Conservation (phyloP, 75 land plant species). For the Larix kaempferi region DNA sequence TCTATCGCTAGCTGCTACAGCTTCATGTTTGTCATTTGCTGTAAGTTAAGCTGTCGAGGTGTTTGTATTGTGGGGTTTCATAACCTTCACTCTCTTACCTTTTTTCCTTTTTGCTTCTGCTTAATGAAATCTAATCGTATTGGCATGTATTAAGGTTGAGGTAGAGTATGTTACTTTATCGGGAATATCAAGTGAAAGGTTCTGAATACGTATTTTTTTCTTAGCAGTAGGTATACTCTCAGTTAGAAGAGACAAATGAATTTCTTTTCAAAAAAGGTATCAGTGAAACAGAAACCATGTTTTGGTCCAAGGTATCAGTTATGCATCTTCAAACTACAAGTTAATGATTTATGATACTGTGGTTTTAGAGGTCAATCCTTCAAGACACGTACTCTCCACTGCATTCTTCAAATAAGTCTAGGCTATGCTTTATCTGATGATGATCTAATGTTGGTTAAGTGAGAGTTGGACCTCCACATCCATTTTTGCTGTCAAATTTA, state of each 20-base stretch:
- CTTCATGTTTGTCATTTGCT: constrained; percentile 87
- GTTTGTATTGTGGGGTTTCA: constrained; percentile 11
- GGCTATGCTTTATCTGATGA: background rate
- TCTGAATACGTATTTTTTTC: background rate
- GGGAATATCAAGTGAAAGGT: background rate
- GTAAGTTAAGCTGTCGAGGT: constrained; percentile 45
- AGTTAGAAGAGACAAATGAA: background rate
- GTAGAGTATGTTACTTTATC: background rate
- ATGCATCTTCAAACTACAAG: background rate
- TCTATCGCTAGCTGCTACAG: constrained; percentile 80
- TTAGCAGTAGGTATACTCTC: background rate
- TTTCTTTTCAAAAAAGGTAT: background rate
- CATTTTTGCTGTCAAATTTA: too few relatives aligned
- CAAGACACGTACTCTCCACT: background rate
- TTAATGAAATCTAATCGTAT: background rate
- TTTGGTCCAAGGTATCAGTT: background rate
- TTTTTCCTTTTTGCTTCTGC: background rate
- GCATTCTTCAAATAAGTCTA: background rate
- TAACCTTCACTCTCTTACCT: background rate
- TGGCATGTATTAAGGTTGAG: background rate
- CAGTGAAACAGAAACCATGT: background rate
- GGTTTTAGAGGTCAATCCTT: background rate
- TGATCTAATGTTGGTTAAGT: background rate
- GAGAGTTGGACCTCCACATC: background rate
- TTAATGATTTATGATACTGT: background rate